Percentiles rank a stretch among this genome's conserved stretches.
Evolutionary conservation across 2,329 filamentous ascomycete genomes (phyloP).

Genomic region (Alternaria sp.): DNA sequence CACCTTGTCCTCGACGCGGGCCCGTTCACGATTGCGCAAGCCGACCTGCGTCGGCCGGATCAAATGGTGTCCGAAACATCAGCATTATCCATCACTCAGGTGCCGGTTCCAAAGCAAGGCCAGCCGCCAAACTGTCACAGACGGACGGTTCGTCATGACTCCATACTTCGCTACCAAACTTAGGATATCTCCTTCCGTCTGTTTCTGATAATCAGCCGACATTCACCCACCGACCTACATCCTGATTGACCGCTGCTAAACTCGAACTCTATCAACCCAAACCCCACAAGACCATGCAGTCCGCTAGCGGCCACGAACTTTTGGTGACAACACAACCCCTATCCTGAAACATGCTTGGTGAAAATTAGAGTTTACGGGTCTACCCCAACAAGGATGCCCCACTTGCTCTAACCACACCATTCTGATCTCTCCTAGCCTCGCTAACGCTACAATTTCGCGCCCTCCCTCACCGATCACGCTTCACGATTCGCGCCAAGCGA

Average conservation of each 20-base stretch:
- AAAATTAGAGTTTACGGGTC: slow-evolving; percentile 36
- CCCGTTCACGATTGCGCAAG: slow-evolving; percentile 39
- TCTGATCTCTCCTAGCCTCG: slow-evolving; percentile 9
- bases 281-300: slow-evolving; percentile 6
- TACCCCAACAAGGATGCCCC: slow-evolving; percentile 12
- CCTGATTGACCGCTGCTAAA: slow-evolving; percentile 4
- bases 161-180: slow-evolving; percentile 8
- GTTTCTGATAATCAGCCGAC: slow-evolving; percentile 1
- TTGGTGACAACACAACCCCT: slow-evolving; percentile 14
- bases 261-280: background rate
- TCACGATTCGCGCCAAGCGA: slow-evolving; percentile 12
- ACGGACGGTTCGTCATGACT: slow-evolving; percentile 6
- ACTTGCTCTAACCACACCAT: slow-evolving; percentile 12
- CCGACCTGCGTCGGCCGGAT: slow-evolving; percentile 16
- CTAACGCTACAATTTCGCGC: slow-evolving; percentile 13
- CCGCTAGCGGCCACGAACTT: slow-evolving; percentile 4
- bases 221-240: slow-evolving; percentile 1
- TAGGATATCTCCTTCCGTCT: background rate
- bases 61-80: slow-evolving; percentile 12
- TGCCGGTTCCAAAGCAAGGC: slow-evolving; percentile 13
- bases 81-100: slow-evolving; percentile 2
- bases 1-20: slow-evolving; percentile 11
- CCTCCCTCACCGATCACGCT: slow-evolving; percentile 20
- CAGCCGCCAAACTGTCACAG: slow-evolving; percentile 14
- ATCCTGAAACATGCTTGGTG: slow-evolving; percentile 32